Conservation (phyloP, 768 basidiomycete genomes). For the Krasilnikovozyma curviuscula region DNA sequence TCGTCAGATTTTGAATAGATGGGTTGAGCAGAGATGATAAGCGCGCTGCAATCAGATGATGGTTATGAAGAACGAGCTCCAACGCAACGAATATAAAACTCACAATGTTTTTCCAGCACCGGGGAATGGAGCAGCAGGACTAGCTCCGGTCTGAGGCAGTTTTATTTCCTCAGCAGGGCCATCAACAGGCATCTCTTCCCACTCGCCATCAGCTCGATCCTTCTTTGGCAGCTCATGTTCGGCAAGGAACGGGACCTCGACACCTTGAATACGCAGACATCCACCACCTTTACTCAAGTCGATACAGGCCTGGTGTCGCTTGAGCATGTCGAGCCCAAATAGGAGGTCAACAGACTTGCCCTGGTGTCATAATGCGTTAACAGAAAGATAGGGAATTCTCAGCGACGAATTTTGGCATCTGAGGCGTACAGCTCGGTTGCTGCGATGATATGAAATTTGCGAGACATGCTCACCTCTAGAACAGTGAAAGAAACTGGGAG, state of each 20-base stretch:
- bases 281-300: slow-evolving; percentile 65
- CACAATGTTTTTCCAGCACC: slow-evolving; percentile 44
- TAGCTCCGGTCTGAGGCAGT: slow-evolving; percentile 8
- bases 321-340: slow-evolving; percentile 97
- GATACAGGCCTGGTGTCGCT: slow-evolving; percentile 88
- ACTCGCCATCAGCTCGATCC: slow-evolving; percentile 33
- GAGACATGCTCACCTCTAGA: slow-evolving; percentile 63
- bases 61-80: too few relatives aligned
- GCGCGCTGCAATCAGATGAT: too few relatives aligned
- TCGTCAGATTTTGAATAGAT: too few relatives aligned
- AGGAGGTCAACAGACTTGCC: slow-evolving; percentile 86
- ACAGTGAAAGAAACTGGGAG: slow-evolving; percentile 85
- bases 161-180: slow-evolving; percentile 17
- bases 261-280: slow-evolving; percentile 63
- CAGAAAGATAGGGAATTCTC: neutral
- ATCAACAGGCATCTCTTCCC: slow-evolving; percentile 18
- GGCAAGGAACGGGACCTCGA: slow-evolving; percentile 69
- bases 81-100: neutral
- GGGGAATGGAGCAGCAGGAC: slow-evolving; percentile 34
- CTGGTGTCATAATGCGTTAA: slow-evolving; percentile 26
- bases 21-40: too few relatives aligned
- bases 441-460: too few relatives aligned
- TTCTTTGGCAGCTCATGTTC: slow-evolving; percentile 89
- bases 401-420: too few relatives aligned
- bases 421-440: too few relatives aligned